Percentiles rank a stretch among this genome's conserved stretches.
Conservation (phyloP, 2,329 filamentous ascomycete genomes). For the Phoma sp. region DNA sequence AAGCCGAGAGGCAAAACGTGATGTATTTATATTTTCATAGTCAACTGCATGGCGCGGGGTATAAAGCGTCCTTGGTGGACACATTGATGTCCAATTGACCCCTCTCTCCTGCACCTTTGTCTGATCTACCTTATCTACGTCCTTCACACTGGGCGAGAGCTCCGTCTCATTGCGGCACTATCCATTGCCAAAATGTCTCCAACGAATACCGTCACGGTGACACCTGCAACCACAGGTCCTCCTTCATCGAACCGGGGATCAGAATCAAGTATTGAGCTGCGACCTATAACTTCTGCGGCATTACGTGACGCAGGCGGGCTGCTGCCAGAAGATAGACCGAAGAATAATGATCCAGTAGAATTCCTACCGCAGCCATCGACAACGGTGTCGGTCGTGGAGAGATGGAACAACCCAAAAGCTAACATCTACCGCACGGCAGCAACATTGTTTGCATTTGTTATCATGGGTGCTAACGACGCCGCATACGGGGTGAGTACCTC, state of each 20-base stretch:
- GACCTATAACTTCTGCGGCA: slow-evolving; percentile 4
- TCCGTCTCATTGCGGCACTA: background rate
- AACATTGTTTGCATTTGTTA: slow-evolving; percentile 65
- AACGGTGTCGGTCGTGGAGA: slow-evolving; percentile 53
- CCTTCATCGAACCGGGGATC: background rate
- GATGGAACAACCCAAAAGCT: slow-evolving; percentile 66
- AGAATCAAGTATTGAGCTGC: slow-evolving; percentile 17
- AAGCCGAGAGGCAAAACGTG: background rate
- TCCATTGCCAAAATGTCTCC: slow-evolving; percentile 9
- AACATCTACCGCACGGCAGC: slow-evolving; percentile 66
- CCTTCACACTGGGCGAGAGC: background rate
- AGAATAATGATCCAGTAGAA: slow-evolving; percentile 35
- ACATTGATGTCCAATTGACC: background rate
- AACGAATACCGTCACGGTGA: slow-evolving; percentile 18
- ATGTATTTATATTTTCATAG: background rate
- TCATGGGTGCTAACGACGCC: slow-evolving; percentile 73
- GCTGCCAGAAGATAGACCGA: slow-evolving; percentile 1
- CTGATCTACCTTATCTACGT: background rate
- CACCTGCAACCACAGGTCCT: background rate
- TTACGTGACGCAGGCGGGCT: slow-evolving; percentile 5
- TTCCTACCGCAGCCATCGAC: slow-evolving; percentile 54
- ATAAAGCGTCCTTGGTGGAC: background rate
- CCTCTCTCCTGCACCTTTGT: background rate
- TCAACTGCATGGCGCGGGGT: background rate
- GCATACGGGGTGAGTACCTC: slow-evolving; percentile 63